These are phyloP conservation scores for Guyanaporus albipodus DNA, from an alignment of 768 basidiomycete species.

Conservation along the genomic window DNA sequence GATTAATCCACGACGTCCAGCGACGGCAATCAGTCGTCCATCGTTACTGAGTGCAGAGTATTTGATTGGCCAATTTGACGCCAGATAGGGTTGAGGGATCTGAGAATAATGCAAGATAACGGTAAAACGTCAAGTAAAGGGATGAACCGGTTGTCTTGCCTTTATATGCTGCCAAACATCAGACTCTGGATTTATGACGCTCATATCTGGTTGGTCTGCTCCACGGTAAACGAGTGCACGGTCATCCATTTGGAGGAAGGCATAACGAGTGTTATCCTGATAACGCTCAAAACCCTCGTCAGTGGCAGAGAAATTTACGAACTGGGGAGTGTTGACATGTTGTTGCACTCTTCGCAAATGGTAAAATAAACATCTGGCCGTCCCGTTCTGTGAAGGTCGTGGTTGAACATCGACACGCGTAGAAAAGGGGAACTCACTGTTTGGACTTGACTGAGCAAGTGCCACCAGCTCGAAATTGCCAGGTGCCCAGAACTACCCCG, in stretches of 20 bases:
- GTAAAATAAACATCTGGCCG: conserved; percentile 77
- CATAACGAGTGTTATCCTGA: conserved; percentile 93
- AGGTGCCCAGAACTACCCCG: conserved; percentile 81
- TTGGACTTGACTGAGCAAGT: conserved; percentile 52
- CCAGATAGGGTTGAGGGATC: conserved; percentile 87
- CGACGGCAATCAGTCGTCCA: conserved; percentile 87
- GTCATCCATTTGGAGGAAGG: conserved; percentile 94
- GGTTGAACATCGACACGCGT: background rate
- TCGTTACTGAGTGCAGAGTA: conserved; percentile 90
- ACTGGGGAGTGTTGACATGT: conserved; percentile 91
- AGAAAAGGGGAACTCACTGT: conserved; percentile 38
- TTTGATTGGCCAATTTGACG: conserved; percentile 90
- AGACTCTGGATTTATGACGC: conserved; percentile 95
- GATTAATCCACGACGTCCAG: conserved; percentile 83
- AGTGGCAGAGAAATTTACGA: conserved; percentile 26
- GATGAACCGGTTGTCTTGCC: conserved; percentile 35
- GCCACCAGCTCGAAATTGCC: conserved; percentile 88
- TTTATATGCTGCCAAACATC: conserved; percentile 99
- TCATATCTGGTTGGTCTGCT: conserved; percentile 97
- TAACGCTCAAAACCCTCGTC: conserved; percentile 3
- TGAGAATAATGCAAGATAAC: conserved; percentile 29
- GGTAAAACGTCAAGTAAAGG: background rate
- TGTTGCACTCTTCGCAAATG: conserved; percentile 93
- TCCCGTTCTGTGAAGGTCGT: conserved; percentile 41
- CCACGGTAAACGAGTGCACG: conserved; percentile 90